phyloP scores from a whole-genome alignment of 108 stramenopile species.

The Skeletonema potamos region DNA sequence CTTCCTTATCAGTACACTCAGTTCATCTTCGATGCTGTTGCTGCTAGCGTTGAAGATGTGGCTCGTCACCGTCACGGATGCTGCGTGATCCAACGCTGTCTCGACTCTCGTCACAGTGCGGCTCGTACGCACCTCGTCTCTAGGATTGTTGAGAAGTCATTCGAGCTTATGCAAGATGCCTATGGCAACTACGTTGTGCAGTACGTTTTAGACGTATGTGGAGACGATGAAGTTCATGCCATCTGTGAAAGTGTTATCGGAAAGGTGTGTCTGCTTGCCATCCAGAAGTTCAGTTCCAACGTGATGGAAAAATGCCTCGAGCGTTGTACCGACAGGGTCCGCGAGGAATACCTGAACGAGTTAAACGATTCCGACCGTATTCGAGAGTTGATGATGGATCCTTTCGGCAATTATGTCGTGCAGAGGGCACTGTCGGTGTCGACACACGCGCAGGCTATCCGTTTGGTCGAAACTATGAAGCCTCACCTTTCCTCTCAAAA shows the following conservation, averaged over 20 bases:
- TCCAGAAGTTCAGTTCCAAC: conserved; percentile 97
- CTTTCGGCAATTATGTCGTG: conserved; percentile 97
- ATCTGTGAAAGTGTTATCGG: conserved; percentile 90
- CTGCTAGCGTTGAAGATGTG: conserved; percentile 88
- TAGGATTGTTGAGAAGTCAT: conserved; percentile 90
- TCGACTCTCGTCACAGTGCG: conserved; percentile 87
- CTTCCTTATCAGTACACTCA: conserved; percentile 85
- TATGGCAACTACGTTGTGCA: conserved; percentile 96
- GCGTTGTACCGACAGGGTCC: conserved; percentile 86
- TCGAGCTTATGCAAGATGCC: conserved; percentile 96
- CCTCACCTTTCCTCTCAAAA: conserved; percentile 85
- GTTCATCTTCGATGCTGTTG: conserved; percentile 95
- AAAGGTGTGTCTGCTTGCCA: conserved; percentile 87
- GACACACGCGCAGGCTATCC: conserved; percentile 90
- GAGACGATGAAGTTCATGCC: conserved; percentile 89
- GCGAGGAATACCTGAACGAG: conserved; percentile 85
- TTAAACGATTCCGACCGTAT: conserved; percentile 83
- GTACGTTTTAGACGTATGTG: conserved; percentile 90
- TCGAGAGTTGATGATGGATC: conserved; percentile 93
- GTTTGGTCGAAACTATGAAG: conserved; percentile 92
- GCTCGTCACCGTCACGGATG: conserved; percentile 98
- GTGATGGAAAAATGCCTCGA: conserved; percentile 99
- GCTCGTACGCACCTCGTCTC: conserved; percentile 86
- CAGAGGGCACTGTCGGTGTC: conserved; percentile 92
- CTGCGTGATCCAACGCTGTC: conserved; percentile 96